A percentile compares a stretch with the other conserved stretches of the same genome.
Conservation (phyloP, 805 yeast genomes). For the Ogataea saltuana region DNA sequence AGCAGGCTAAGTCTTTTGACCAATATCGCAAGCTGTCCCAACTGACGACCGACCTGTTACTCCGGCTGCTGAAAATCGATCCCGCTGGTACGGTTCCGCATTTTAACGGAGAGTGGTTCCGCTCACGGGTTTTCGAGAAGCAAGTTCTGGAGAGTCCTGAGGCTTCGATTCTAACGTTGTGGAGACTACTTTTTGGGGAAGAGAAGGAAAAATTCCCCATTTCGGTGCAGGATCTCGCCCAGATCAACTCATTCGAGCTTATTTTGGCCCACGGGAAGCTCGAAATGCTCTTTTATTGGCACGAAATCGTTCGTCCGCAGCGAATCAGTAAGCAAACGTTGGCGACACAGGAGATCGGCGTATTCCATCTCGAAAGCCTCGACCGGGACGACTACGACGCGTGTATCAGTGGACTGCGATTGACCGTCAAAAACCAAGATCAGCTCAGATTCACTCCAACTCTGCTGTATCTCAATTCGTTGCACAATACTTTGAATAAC, state of each 20-base stretch:
- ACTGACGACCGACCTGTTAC: slow-evolving; percentile 11
- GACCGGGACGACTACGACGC: slow-evolving; percentile 22
- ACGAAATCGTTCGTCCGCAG: slow-evolving; percentile 16
- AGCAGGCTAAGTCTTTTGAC: slow-evolving; percentile 23
- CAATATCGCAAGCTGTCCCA: slow-evolving; percentile 26
- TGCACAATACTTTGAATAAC: slow-evolving; percentile 20
- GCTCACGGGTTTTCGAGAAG: slow-evolving; percentile 17
- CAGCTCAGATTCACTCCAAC: slow-evolving; percentile 24
- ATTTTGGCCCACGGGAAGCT: slow-evolving; percentile 17
- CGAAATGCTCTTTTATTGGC: slow-evolving; percentile 25
- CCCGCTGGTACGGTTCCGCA: slow-evolving; percentile 11
- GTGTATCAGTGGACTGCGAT: slow-evolving; percentile 26
- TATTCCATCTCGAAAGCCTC: slow-evolving; percentile 21
- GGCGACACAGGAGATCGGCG: slow-evolving; percentile 23
- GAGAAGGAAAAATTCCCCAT: slow-evolving; percentile 18
- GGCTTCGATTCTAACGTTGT: slow-evolving; percentile 13
- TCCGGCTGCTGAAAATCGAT: slow-evolving; percentile 11
- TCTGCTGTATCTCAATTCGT: slow-evolving; percentile 25
- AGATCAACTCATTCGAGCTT: slow-evolving; percentile 22
- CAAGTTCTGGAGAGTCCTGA: slow-evolving; percentile 9
- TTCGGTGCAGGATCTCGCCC: slow-evolving; percentile 17
- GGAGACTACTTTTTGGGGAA: slow-evolving; percentile 20
- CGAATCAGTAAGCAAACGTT: slow-evolving; percentile 8
- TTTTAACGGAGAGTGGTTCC: slow-evolving; percentile 33
- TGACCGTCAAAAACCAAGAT: slow-evolving; percentile 9